Percentiles rank a stretch among this genome's conserved stretches.
These are phyloP conservation scores for Lolium rigidum DNA, from an alignment of 176 grass and related monocot species.

Conservation along the genomic window DNA sequence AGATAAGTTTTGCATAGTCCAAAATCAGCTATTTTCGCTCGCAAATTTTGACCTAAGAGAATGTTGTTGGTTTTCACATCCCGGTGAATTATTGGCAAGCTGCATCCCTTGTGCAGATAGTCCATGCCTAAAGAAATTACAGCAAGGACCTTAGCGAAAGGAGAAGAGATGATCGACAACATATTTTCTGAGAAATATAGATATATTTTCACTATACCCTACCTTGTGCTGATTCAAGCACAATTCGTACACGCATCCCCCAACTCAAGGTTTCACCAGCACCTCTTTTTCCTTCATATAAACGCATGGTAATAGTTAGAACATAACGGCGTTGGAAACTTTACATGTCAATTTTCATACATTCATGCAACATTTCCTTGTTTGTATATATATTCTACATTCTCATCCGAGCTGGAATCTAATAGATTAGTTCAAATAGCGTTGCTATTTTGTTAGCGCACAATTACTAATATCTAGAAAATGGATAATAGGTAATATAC, in stretches of 20 bases:
- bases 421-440: background rate
- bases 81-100: slow-evolving; percentile 44
- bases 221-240: slow-evolving; percentile 49
- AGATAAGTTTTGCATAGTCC: slow-evolving; percentile 34
- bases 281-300: slow-evolving; percentile 32
- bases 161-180: background rate
- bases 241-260: slow-evolving; percentile 9
- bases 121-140: slow-evolving; percentile 40
- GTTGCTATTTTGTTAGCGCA: background rate
- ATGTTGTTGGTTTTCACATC: slow-evolving; percentile 62
- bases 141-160: background rate
- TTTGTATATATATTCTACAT: background rate
- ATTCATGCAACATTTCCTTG: background rate
- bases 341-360: background rate
- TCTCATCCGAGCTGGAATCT: background rate
- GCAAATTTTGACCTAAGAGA: slow-evolving; percentile 42
- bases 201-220: background rate
- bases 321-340: background rate
- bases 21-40: slow-evolving; percentile 56
- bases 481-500: background rate
- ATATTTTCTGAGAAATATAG: background rate
- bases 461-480: background rate
- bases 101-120: slow-evolving; percentile 54
- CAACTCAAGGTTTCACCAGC: slow-evolving; percentile 17
- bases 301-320: background rate